Evolutionary conservation across 805 yeast genomes (phyloP), one percentile per base, ranked within the genome.

Genomic region (Starmerella floris): DNA sequence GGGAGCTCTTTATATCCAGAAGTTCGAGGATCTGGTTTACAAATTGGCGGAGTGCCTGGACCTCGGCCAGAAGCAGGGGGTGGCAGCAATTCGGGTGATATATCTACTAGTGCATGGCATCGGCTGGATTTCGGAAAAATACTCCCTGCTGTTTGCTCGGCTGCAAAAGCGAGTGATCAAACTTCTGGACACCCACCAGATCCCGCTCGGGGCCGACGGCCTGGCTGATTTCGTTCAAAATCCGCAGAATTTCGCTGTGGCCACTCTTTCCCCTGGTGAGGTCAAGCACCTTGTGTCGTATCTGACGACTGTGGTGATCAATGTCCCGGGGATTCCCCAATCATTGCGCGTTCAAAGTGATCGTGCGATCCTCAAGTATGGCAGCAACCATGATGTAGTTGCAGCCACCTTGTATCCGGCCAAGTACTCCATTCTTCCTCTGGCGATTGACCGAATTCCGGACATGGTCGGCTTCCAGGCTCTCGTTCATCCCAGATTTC

Each of bases 321-420:
- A 65, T 42, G 67, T 71, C 39, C 63, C 62, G 9, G 60, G 63
- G 1, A 58, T 84, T 35, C 74, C 87, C 1, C 67, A 80, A 1
- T 73, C 80, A 2, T 76, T 76, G 51, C 73, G 80, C 46, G 68
- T 76, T 37, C 71, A 71, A 48, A 68, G 83, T n/a, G 64, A 66
- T 49, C 64, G 67, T 39, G 41, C 27, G 20, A 19, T 74, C 63
- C 56, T 61, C 37, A 57, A 39, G 47, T 57, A 16, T 17, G 54
- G 30, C 43, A 55, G 47, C n/a, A 11, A 11, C 3, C 21, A 15
- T 2, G 39, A 38, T 52, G 66, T 83, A 28, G 67, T 75, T 39
- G 59, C 69, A 3, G 61, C 81, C n/a, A 72, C 83, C 2, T 52
- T 83, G 32, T 74, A 70, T 56, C 94, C 95, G 2, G 83, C 80